Evolutionary conservation across 305 asterid species (phyloP).

Genomic region (Fraxinus latifolia): DNA sequence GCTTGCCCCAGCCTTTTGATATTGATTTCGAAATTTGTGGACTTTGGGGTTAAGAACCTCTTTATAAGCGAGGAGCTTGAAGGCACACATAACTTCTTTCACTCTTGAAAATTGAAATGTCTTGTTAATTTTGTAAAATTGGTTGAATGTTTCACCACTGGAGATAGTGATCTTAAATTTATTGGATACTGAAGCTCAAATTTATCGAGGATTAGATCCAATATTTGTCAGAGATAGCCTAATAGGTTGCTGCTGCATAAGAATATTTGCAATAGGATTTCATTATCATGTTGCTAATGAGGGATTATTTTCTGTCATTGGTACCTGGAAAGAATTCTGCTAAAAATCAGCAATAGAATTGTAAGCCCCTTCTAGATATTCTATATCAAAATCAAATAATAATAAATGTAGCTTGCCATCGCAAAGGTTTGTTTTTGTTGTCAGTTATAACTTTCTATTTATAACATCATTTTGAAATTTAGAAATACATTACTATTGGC

Average conservation of each 20-base stretch:
- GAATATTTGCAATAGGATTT: not conserved
- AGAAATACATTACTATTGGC: not conserved
- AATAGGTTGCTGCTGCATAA: not conserved
- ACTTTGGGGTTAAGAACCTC: not conserved
- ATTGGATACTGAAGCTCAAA: not conserved
- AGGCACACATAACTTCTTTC: not conserved
- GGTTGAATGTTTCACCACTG: not conserved
- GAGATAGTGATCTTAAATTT: not conserved
- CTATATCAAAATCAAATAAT: not conserved
- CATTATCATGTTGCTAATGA: not conserved
- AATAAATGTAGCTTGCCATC: not conserved
- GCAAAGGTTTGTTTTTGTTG: not conserved
- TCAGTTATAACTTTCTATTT: not conserved
- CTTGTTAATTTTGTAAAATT: not conserved
- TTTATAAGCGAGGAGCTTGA: not conserved
- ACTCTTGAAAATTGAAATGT: not conserved
- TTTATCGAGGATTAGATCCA: not conserved
- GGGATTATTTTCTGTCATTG: not conserved
- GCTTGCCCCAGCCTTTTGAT: not conserved
- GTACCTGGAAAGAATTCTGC: not conserved
- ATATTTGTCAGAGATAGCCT: not conserved
- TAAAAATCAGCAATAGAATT: not conserved
- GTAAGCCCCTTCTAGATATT: not conserved
- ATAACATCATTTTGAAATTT: not conserved
- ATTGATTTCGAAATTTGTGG: not conserved